Evolutionary conservation across 345 rosid genomes (phyloP), one percentile per base, ranked within the genome.

Genomic region (Aquilaria malaccensis): DNA sequence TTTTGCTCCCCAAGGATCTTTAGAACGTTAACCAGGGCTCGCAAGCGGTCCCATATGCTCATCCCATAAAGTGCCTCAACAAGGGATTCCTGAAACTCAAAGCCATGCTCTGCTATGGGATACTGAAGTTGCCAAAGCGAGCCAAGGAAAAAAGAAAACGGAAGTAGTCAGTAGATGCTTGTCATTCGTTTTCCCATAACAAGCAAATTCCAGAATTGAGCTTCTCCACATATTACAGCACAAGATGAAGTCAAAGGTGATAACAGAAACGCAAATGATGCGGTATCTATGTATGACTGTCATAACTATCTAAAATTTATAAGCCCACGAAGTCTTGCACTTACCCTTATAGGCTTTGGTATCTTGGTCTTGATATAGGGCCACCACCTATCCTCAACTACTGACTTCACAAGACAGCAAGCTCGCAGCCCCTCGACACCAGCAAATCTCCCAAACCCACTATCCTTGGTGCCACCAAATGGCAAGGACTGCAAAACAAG

Each of bases 331-430:
- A 37, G 15, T 30, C 47, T 51, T 45, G 58, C 62, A 29, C 74
- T 64, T 62, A 85, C 99, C 99, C 85, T 95, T 64, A 94, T 88
- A 45, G 96, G 97, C 74, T 86, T 90, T 55, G 97, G 96, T 52
- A 94, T 94, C 72, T 69, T 76, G 45, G 99, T 94, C 80, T 88
- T 90, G 67, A 94, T 68, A 56, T 72, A 86, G 2, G 99, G 99
- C 99, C 99, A 90, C 85, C 85, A 90, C 41, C 97, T 83, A 74
- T 94, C 99, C 75, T 94, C 97, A 2, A 88, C 97, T 31, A 94
- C 96, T 2, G 97, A 81, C 75, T 90, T 94, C 60, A 88, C 91
- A 13, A 94, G 91, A 68, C 99, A 94, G 76, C 95, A 94, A 58
- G 95, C 97, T 68, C 96, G 80, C 67, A 94, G 68, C 52, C 99